Evolutionary conservation across 768 basidiomycete genomes (phyloP), one percentile per base, ranked within the genome.

Genomic region (Kondoa malvinella): DNA sequence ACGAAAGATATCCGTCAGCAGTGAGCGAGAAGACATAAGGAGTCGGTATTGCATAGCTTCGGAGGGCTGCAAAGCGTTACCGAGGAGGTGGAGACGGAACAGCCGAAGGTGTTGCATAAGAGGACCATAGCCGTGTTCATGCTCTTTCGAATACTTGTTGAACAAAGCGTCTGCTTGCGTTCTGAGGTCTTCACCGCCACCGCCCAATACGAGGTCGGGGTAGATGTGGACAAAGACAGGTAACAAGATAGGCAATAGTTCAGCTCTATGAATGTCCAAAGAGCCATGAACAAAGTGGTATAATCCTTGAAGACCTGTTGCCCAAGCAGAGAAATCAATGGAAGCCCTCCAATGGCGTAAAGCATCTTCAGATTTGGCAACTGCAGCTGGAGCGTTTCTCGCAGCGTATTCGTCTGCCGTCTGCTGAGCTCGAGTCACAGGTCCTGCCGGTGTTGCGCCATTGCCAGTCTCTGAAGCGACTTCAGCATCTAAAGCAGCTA

Each of bases 171-270:
- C 75, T 87, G 92, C 92, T 71, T 92, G 87, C 75, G 89, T 87
- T 31, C 73, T 67, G 66, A 25, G 25, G 75, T 87, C 86, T 77
- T 88, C 90, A 12, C 89, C 91, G 64, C 86, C 85, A n/a, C n/a
- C n/a, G n/a, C n/a, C n/a, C 72, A 91, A 86, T 61, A 97, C 85
- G 63, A 99, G 82, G 76, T 96, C 94, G 33, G 97, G 81, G 77
- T 94, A 96, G 76, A 96, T 96, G 77, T 99, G 91, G 62, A 88
- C 90, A 76, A 96, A 97, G 70, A 99, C 88, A 1, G 95, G 95
- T 75, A 92, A 95, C 17, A 95, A 78, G 34, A 99, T 87, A 58
- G 89, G 92, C 58, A 88, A 82, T 73, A 99, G 88, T 77, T 99
- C 92, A 66, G 90, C 89, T 88, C 97, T 76, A 64, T 74, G 73